Base-by-base conservation (phyloP, 2,329 filamentous ascomycete genomes). In the Arthrobotrys sinensis region DNA sequence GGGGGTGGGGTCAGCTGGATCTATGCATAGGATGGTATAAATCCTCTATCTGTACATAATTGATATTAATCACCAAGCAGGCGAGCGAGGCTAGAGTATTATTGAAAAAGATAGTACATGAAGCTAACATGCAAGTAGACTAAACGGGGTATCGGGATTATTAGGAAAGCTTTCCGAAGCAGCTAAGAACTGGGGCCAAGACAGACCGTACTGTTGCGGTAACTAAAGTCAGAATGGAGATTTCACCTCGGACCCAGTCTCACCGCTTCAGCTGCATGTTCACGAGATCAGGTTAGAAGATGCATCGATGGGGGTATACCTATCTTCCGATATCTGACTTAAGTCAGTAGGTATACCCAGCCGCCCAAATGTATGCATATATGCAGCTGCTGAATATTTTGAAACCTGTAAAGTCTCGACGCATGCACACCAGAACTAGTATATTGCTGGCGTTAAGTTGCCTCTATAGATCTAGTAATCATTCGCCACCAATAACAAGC, bases 391-490 rank as follows among this genome's bases (percentile, higher is more conserved):
- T 24, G 16, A 19, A 57, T 14, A 36, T 21, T 8, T 36, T 57
- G 52, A 57, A 57, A 57, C 52, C 6, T 6, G 2, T 5, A 38
- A 38, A 32, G 32, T 57, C 14, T 57, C 52, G 34, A 57, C 19
- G 14, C 32, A 38, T 53, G 50, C 14, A 53, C 12, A 8, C 10
- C 2, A 1, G 14, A 10, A 28, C 24, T 28, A 28, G n/a, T 4
- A 28, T 28, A 28, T 28, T 28, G 24, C 2, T 28, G 24, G 24
- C 24, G 24, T 28, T 4, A 28, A 28, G 24, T 28, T 28, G 24
- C 24, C n/a, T n/a, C n/a, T n/a, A n/a, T 36, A 38, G 36, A 1
- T 38, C 36, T 38, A 19, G 32, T 24, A 2, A 12, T n/a, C 21
- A 16, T 12, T 8, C n/a, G 40, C 40, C 40, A 16, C 40, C n/a